Percentiles rank a stretch among this genome's conserved stretches.
Evolutionary conservation across 179 eudicot genomes (phyloP).

Genomic region (Patellifolia procumbens): DNA sequence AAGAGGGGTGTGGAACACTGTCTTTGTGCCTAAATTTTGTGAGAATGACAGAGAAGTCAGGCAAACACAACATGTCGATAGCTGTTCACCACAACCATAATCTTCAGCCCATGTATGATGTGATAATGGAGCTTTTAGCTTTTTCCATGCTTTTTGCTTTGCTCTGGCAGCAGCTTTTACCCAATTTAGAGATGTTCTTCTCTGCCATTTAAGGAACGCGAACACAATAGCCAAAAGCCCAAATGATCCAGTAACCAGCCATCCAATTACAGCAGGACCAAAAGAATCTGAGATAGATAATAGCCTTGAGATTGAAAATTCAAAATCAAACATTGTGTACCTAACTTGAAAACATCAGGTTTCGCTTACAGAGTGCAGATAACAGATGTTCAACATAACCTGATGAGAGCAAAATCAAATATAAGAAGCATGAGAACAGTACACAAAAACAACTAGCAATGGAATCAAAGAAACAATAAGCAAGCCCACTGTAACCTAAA

Average conservation of each 20-base stretch:
- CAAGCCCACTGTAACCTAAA: not conserved
- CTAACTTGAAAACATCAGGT: slow-evolving; percentile 24
- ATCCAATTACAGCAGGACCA: slow-evolving; percentile 60
- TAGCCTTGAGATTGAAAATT: slow-evolving; percentile 47
- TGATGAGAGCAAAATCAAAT: slow-evolving; percentile 13
- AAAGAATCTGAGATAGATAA: slow-evolving; percentile 48
- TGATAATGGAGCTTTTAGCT: slow-evolving; percentile 69
- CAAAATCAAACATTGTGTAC: slow-evolving; percentile 51
- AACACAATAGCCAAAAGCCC: slow-evolving; percentile 66
- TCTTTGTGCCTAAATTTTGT: slow-evolving; percentile 53
- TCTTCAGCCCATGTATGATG: slow-evolving; percentile 84
- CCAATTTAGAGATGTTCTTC: slow-evolving; percentile 70
- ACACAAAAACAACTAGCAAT: not conserved
- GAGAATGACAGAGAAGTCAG: slow-evolving; percentile 55
- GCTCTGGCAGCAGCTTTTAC: slow-evolving; percentile 88
- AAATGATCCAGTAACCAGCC: slow-evolving; percentile 75
- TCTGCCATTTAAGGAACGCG: slow-evolving; percentile 74
- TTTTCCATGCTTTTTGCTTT: slow-evolving; percentile 76
- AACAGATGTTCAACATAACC: slow-evolving; percentile 9
- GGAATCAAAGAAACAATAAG: not conserved
- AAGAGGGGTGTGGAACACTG: slow-evolving; percentile 52
- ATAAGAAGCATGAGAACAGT: not conserved
- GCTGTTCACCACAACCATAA: slow-evolving; percentile 59
- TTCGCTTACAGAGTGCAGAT: not conserved
- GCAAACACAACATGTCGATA: slow-evolving; percentile 83